Evolutionary conservation across 768 basidiomycete genomes (phyloP).

Genomic region (Exidia glandulosa): DNA sequence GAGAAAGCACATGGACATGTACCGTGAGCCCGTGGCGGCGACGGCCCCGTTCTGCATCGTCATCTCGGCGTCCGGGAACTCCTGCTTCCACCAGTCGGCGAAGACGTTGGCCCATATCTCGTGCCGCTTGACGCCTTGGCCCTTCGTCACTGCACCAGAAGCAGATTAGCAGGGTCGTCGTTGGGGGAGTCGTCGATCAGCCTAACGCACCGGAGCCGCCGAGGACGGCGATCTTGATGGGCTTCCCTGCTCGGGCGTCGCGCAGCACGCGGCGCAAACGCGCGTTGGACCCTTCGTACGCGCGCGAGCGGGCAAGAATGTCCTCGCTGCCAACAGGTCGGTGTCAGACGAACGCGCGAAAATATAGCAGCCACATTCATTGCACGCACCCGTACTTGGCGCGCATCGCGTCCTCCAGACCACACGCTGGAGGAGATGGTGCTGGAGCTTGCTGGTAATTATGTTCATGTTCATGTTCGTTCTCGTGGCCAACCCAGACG

Average conservation of each 20-base stretch:
- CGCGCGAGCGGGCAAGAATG: constrained; percentile 5
- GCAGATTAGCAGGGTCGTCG: not conserved
- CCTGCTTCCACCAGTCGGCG: not conserved
- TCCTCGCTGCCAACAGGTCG: no score
- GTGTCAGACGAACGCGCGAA: no score
- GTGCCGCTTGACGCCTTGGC: not conserved
- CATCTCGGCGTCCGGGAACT: constrained; percentile 2
- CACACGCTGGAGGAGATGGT: not conserved
- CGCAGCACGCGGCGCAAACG: constrained; percentile 6
- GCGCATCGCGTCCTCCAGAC: not conserved
- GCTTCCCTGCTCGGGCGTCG: constrained; percentile 5
- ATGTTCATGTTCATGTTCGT: not conserved
- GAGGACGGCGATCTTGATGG: not conserved
- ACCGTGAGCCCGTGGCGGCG: constrained; percentile 4
- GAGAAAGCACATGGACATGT: constrained; percentile 5
- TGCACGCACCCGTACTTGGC: not conserved
- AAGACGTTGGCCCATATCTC: constrained; percentile 3
- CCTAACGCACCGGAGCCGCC: not conserved
- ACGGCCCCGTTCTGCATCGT: constrained; percentile 6
- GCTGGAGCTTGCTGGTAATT: not conserved
- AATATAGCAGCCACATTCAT: not conserved
- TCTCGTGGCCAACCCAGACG: not conserved
- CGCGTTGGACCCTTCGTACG: constrained; percentile 7
- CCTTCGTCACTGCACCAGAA: constrained; percentile 4
- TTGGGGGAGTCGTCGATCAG: not conserved